Conservation (phyloP, 2,329 filamentous ascomycete genomes). For the Penicillium corylophilum region DNA sequence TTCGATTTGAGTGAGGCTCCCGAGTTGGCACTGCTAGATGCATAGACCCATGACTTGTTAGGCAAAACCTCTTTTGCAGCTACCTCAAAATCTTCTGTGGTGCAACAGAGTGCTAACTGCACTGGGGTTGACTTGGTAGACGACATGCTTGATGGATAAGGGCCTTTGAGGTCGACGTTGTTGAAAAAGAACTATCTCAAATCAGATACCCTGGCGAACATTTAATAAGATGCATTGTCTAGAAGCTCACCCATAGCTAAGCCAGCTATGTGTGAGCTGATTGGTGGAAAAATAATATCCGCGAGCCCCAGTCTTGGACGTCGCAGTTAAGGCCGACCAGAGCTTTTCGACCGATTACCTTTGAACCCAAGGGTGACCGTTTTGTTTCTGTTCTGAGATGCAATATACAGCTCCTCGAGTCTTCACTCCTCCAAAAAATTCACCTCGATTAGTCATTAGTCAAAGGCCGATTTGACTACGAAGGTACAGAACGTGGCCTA, state of each 20-base stretch:
- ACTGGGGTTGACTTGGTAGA: not conserved
- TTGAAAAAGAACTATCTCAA: not conserved
- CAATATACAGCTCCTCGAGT: not conserved
- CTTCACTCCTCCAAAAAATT: not conserved
- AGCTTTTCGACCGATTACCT: not conserved
- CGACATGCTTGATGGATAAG: not conserved
- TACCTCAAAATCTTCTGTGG: constrained; percentile 12
- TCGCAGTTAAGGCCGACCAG: not conserved
- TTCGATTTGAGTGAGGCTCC: constrained; percentile 17
- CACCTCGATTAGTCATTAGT: no score
- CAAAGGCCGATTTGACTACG: not conserved
- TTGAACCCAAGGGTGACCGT: not conserved
- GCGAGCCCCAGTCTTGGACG: not conserved
- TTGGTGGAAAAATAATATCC: not conserved
- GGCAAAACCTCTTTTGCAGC: constrained; percentile 14
- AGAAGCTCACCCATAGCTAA: not conserved
- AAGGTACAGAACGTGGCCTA: no score
- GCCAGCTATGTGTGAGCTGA: not conserved
- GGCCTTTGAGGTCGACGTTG: not conserved
- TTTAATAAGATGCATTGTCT: not conserved
- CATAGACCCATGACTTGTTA: constrained; percentile 20
- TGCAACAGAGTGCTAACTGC: not conserved
- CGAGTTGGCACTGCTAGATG: constrained; percentile 17
- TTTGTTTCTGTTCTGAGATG: not conserved
- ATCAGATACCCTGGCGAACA: not conserved